These are phyloP conservation scores for Inonotus obliquus DNA, from an alignment of 1,284 basidiomycete species.

Conservation along the genomic window DNA sequence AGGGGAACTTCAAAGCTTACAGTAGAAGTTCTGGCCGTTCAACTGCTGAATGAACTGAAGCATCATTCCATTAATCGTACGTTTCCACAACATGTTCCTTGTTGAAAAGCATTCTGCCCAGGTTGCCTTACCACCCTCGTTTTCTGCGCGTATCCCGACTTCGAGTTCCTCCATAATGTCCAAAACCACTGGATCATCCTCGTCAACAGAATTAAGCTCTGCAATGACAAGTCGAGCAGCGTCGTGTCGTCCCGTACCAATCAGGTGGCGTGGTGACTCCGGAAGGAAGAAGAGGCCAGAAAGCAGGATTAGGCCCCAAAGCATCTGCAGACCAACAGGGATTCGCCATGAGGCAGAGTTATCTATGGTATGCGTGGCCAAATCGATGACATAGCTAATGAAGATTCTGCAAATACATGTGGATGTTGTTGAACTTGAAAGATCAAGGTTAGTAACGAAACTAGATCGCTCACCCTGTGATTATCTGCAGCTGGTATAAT, in stretches of 20 bases:
- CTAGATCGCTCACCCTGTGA: slow-evolving; percentile 45
- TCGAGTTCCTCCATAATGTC: slow-evolving; percentile 68
- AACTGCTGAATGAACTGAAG: slow-evolving; percentile 79
- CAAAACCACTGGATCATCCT: slow-evolving; percentile 58
- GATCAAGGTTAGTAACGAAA: neutral
- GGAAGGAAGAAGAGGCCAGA: slow-evolving; percentile 73
- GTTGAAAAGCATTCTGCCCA: slow-evolving; percentile 77
- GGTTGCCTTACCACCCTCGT: slow-evolving; percentile 72
- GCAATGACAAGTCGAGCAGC: slow-evolving; percentile 63
- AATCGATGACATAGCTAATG: slow-evolving; percentile 68
- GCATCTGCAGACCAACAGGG: slow-evolving; percentile 62
- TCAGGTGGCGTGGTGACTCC: slow-evolving; percentile 73
- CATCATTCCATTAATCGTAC: slow-evolving; percentile 76
- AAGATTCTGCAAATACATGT: slow-evolving; percentile 49
- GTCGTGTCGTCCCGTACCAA: slow-evolving; percentile 46
- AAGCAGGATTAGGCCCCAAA: slow-evolving; percentile 63
- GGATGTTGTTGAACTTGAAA: too few relatives aligned
- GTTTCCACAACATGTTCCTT: slow-evolving; percentile 64
- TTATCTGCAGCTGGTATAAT: slow-evolving; percentile 74
- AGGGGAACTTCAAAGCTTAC: slow-evolving; percentile 28
- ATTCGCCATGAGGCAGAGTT: slow-evolving; percentile 68
- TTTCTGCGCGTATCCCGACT: slow-evolving; percentile 62
- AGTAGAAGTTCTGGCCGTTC: slow-evolving; percentile 74
- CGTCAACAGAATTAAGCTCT: slow-evolving; percentile 55
- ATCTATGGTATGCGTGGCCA: slow-evolving; percentile 57